A percentile compares a stretch with the other conserved stretches of the same genome.
Conservation (phyloP, 768 basidiomycete genomes). For the Lactifluus rugatus region DNA sequence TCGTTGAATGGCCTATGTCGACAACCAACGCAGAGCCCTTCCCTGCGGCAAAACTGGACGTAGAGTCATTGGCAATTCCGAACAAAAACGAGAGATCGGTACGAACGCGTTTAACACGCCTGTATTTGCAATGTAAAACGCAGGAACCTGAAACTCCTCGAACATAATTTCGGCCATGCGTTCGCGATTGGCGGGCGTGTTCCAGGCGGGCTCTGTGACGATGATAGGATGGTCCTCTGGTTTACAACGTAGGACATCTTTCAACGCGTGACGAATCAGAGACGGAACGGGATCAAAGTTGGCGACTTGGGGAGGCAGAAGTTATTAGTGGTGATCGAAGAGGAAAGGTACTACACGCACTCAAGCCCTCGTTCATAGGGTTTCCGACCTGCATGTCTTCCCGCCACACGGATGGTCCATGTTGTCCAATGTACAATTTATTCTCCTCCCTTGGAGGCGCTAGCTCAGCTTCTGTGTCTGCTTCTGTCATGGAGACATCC, state of each 20-base stretch:
- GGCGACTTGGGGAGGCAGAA: conserved; percentile 35
- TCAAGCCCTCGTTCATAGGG: conserved; percentile 75
- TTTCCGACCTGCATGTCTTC: conserved; percentile 80
- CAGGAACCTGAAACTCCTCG: conserved; percentile 89
- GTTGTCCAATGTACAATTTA: conserved; percentile 75
- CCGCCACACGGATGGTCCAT: conserved; percentile 85
- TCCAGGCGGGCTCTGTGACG: conserved; percentile 95
- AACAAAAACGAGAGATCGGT: not conserved
- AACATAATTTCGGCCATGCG: conserved; percentile 97
- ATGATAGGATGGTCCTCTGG: conserved; percentile 84
- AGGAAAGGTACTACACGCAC: conserved; percentile 38
- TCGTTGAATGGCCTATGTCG: conserved; percentile 83
- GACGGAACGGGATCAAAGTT: conserved; percentile 70
- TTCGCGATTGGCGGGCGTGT: conserved; percentile 84
- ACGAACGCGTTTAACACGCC: conserved; percentile 83
- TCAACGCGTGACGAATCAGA: conserved; percentile 65
- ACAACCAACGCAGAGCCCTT: conserved; percentile 96
- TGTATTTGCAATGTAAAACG: conserved; percentile 93
- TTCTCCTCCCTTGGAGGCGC: conserved; percentile 34
- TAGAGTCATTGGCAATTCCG: not conserved
- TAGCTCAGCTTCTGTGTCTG: conserved; percentile 30
- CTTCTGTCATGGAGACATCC: conserved; percentile 50
- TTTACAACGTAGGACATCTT: conserved; percentile 65
- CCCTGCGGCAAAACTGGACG: conserved; percentile 80
- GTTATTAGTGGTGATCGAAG: not conserved